Evolutionary conservation across 2,329 filamentous ascomycete species (phyloP).

Genomic region (Moelleriella libera): DNA sequence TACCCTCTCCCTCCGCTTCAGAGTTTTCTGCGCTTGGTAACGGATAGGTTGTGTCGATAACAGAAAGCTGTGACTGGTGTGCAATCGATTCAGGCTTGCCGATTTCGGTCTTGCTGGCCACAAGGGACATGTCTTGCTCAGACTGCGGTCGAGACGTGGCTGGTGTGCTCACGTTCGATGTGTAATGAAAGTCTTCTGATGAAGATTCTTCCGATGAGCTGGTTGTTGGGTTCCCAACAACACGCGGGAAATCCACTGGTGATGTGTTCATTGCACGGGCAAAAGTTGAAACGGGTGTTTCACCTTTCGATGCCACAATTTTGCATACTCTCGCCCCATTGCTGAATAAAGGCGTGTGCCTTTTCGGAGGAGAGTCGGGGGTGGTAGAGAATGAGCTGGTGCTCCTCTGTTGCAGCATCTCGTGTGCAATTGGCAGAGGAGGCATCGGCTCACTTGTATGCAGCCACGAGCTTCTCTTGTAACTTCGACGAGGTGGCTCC

Average conservation of each 20-base stretch:
- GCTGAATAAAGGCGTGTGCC: background rate
- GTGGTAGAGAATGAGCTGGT: background rate
- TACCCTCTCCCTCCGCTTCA: conserved; percentile 4
- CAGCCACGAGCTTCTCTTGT: conserved; percentile 10
- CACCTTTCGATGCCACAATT: background rate
- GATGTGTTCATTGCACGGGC: background rate
- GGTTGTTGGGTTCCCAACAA: background rate
- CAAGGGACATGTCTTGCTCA: conserved; percentile 16
- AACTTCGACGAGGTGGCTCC: conserved; percentile 14
- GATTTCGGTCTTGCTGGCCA: conserved; percentile 2
- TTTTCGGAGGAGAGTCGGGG: background rate
- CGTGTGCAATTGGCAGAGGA: background rate
- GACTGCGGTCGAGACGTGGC: conserved; percentile 26
- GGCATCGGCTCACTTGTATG: conserved; percentile 4
- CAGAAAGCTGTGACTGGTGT: background rate
- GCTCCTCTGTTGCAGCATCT: background rate
- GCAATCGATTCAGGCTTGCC: conserved; percentile 1
- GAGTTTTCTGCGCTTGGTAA: conserved; percentile 1
- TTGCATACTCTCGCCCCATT: background rate
- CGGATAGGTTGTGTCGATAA: conserved; percentile 1
- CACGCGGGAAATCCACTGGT: background rate
- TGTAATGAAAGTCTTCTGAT: conserved; percentile 21
- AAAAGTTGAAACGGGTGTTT: too few species aligned
- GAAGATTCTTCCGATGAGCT: conserved; percentile 23
- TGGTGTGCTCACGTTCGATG: conserved; percentile 21